Evolutionary conservation across 1,284 basidiomycete species (phyloP).

Genomic region (Puccinia brachypodii): DNA sequence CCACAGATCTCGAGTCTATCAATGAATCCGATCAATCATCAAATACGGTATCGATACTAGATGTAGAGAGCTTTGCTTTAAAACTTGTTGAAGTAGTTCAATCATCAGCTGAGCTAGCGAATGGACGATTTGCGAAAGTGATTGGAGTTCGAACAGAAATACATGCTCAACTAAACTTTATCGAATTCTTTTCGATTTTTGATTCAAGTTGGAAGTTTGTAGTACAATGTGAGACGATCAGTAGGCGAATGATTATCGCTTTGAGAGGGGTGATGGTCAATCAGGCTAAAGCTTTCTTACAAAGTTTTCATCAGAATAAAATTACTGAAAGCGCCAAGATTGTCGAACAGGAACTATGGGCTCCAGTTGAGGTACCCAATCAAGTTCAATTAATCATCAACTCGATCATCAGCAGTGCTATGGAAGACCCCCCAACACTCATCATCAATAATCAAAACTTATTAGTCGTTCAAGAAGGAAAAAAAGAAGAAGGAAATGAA

Average conservation of each 20-base stretch:
- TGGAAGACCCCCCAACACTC: slow-evolving; percentile 74
- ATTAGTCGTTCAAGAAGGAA: no score
- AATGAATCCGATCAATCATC: slow-evolving; percentile 16
- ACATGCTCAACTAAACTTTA: slow-evolving; percentile 70
- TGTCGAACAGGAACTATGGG: slow-evolving; percentile 89
- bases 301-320: slow-evolving; percentile 78
- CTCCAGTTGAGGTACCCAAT: slow-evolving; percentile 71
- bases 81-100: slow-evolving; percentile 72
- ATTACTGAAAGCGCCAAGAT: slow-evolving; percentile 79
- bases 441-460: slow-evolving; percentile 53
- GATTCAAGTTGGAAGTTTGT: slow-evolving; percentile 86
- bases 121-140: slow-evolving; percentile 75
- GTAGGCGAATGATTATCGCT: slow-evolving; percentile 85
- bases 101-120: slow-evolving; percentile 78
- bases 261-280: slow-evolving; percentile 77
- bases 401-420: slow-evolving; percentile 75
- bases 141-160: slow-evolving; percentile 74
- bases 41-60: slow-evolving; percentile 49
- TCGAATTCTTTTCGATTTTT: slow-evolving; percentile 78
- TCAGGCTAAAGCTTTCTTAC: slow-evolving; percentile 82
- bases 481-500: no score
- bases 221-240: slow-evolving; percentile 77
- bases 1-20: background rate
- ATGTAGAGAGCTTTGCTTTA: slow-evolving; percentile 61
- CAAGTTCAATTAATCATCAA: slow-evolving; percentile 71